Conservation (phyloP, 768 basidiomycete species). For the Kwoniella sp. region DNA sequence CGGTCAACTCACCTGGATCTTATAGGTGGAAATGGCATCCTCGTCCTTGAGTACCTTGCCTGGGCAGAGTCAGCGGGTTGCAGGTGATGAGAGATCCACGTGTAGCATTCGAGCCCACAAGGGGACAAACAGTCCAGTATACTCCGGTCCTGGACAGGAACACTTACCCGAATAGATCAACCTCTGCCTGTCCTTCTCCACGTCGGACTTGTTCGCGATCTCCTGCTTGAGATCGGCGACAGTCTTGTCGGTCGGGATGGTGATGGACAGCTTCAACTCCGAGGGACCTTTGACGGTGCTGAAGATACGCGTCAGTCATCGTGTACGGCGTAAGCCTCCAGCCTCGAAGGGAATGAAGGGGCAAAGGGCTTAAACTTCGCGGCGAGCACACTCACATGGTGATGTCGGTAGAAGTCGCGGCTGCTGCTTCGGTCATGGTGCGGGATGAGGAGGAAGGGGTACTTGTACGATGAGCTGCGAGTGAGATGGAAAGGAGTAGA, state of each 20-base stretch:
- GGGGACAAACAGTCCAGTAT: background rate
- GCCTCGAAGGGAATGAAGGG: too few relatives aligned
- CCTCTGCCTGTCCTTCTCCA: slow-evolving; percentile 78
- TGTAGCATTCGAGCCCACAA: background rate
- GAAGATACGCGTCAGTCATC: slow-evolving; percentile 6
- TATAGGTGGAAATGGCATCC: slow-evolving; percentile 74
- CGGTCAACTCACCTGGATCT: slow-evolving; percentile 63
- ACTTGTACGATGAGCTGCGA: background rate
- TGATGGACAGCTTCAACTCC: slow-evolving; percentile 86
- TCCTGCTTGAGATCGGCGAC: slow-evolving; percentile 86
- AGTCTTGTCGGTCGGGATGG: slow-evolving; percentile 73
- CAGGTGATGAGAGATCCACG: background rate
- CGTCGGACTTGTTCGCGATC: slow-evolving; percentile 78
- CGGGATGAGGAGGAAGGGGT: background rate
- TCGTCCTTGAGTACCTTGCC: slow-evolving; percentile 57
- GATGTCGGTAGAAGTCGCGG: slow-evolving; percentile 22
- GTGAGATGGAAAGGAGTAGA: background rate
- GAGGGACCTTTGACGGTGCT: slow-evolving; percentile 61
- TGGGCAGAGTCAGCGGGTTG: background rate
- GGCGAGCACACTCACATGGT: slow-evolving; percentile 25
- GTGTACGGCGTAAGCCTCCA: background rate
- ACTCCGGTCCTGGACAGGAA: background rate
- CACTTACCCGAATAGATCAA: slow-evolving; percentile 78
- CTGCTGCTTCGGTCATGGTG: slow-evolving; percentile 4
- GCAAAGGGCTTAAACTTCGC: background rate